Evolutionary conservation across 2,329 filamentous ascomycete species (phyloP).

Genomic region (Ilyonectria destructans): DNA sequence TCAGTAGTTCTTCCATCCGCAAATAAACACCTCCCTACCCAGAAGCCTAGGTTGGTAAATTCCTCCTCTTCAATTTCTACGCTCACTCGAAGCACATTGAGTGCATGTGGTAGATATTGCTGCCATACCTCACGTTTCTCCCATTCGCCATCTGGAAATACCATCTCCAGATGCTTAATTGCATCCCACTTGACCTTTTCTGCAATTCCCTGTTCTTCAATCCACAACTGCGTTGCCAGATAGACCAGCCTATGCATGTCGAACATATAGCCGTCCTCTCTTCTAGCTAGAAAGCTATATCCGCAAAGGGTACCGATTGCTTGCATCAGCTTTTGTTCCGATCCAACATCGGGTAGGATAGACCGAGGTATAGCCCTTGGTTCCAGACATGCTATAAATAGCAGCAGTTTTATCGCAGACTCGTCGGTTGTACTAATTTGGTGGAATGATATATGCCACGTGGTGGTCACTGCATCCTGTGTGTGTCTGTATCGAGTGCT

Average conservation of each 20-base stretch:
- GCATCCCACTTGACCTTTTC: conserved; percentile 35
- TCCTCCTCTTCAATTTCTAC: too few relatives aligned
- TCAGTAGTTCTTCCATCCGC: background rate
- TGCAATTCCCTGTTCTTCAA: background rate
- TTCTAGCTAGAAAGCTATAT: conserved; percentile 40
- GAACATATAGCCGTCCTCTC: background rate
- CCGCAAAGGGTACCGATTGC: conserved; percentile 49
- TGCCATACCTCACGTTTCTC: background rate
- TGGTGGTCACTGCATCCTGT: conserved; percentile 55
- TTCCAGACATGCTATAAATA: conserved; percentile 59
- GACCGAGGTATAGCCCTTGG: conserved; percentile 57
- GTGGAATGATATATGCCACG: conserved; percentile 60
- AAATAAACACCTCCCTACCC: background rate
- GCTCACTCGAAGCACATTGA: background rate
- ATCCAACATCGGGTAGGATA: conserved; percentile 46
- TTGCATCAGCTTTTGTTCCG: conserved; percentile 10
- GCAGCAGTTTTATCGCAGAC: conserved; percentile 54
- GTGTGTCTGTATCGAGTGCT: conserved; percentile 49
- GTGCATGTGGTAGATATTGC: conserved; percentile 17
- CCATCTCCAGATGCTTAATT: conserved; percentile 33
- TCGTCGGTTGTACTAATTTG: conserved; percentile 51
- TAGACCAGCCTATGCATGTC: conserved; percentile 39
- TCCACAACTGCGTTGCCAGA: conserved; percentile 6
- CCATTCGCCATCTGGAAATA: conserved; percentile 31
- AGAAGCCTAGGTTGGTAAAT: too few relatives aligned